These are phyloP conservation scores for Grosmannia serpens DNA, from an alignment of 2,329 filamentous ascomycete genomes.

Conservation along the genomic window DNA sequence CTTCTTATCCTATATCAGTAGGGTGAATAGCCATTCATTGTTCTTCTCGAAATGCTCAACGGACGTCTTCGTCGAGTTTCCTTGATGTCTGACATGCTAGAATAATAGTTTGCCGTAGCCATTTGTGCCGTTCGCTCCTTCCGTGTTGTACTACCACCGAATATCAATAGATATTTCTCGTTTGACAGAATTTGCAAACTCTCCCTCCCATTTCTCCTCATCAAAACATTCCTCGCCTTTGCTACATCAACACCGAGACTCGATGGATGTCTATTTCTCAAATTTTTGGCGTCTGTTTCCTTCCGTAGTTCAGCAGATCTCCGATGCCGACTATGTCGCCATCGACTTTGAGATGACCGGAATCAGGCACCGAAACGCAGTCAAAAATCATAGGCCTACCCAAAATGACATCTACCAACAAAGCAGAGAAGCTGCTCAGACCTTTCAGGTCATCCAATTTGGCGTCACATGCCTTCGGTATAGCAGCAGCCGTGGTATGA, in stretches of 20 bases:
- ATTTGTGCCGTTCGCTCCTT: not conserved
- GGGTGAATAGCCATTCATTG: not conserved
- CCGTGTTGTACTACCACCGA: not conserved
- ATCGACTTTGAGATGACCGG: constrained; percentile 29
- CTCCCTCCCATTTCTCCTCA: not conserved
- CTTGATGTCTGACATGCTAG: no score
- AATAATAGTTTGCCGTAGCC: not conserved
- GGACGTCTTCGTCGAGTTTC: no score
- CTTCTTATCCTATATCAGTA: not conserved
- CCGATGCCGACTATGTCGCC: constrained; percentile 19
- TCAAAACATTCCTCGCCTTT: not conserved
- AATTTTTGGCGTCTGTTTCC: constrained; percentile 21
- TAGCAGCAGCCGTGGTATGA: constrained; percentile 5
- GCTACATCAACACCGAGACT: not conserved
- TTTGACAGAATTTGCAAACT: not conserved
- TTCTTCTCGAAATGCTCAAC: not conserved
- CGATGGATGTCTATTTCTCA: constrained; percentile 16
- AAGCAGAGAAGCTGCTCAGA: constrained; percentile 18
- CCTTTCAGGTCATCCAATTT: constrained; percentile 23
- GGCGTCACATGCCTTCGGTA: constrained; percentile 22
- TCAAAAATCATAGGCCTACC: not conserved
- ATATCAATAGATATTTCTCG: not conserved
- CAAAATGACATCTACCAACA: constrained; percentile 16
- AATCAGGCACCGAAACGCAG: constrained; percentile 9
- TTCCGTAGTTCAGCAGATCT: constrained; percentile 17